phyloP scores from a whole-genome alignment of 352 stramenopile species.

The Phytopythium boreale region DNA sequence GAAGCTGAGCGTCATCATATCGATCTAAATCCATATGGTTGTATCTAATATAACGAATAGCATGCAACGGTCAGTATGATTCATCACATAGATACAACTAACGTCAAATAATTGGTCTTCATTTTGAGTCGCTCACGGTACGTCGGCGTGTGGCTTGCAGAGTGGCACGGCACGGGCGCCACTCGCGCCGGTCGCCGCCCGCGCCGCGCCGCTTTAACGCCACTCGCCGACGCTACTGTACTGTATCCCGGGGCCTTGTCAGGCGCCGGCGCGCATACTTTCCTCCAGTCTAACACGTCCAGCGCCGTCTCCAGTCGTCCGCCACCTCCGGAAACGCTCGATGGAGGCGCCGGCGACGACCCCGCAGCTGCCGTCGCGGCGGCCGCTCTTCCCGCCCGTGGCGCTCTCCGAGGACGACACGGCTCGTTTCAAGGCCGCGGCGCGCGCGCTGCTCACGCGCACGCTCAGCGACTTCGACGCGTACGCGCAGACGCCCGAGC shows the following conservation, averaged over 20 bases:
- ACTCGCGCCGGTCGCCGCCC: not conserved
- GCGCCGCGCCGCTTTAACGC: not conserved
- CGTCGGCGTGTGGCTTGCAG: not conserved
- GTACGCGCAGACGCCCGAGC: conserved; percentile 24
- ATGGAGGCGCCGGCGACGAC: conserved; percentile 1
- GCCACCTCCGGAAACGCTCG: not conserved
- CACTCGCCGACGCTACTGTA: no score
- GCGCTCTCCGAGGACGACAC: conserved; percentile 23
- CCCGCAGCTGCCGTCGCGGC: conserved; percentile 1
- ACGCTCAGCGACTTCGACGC: conserved; percentile 34
- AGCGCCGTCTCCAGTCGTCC: not conserved
- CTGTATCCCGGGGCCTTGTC: no score
- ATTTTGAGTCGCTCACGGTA: conserved; percentile 1
- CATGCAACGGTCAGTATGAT: not conserved
- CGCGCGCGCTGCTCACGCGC: conserved; percentile 24
- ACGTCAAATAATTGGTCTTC: not conserved
- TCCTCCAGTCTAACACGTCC: not conserved
- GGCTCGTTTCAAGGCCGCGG: conserved; percentile 28
- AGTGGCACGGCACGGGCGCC: not conserved
- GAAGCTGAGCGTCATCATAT: not conserved
- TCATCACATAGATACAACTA: not conserved
- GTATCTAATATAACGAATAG: not conserved
- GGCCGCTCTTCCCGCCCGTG: conserved; percentile 25
- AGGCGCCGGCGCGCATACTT: not conserved
- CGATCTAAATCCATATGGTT: not conserved